phyloP scores from a whole-genome alignment of 352 stramenopile genomes.

The Phytophthora quininea region DNA sequence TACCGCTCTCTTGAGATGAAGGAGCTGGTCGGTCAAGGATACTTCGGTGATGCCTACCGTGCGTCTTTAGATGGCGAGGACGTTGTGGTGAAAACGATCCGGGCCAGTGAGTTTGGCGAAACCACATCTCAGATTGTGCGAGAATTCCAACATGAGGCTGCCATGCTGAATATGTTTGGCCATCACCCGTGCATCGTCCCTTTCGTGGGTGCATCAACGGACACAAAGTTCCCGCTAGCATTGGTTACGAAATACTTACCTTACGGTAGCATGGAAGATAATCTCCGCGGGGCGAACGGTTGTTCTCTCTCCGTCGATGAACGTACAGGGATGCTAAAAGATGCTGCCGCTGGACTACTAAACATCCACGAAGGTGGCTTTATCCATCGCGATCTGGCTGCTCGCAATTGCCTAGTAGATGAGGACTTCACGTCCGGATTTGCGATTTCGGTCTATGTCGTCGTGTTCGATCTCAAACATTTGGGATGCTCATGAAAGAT shows the following conservation, averaged over 20 bases:
- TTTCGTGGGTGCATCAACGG: constrained; percentile 81
- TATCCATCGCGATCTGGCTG: constrained; percentile 82
- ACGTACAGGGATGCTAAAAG: constrained; percentile 71
- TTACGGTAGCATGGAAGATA: constrained; percentile 76
- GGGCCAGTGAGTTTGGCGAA: constrained; percentile 75
- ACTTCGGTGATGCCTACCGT: constrained; percentile 83
- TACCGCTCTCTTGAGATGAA: constrained; percentile 72
- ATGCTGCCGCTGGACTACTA: constrained; percentile 73
- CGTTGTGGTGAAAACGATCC: constrained; percentile 86
- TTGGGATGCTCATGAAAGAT: constrained; percentile 66
- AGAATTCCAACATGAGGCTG: constrained; percentile 86
- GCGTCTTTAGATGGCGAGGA: constrained; percentile 66
- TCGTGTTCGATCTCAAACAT: constrained; percentile 55
- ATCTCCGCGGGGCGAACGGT: constrained; percentile 47
- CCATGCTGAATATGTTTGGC: constrained; percentile 82
- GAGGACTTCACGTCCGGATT: constrained; percentile 66
- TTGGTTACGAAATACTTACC: constrained; percentile 81
- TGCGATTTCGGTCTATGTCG: constrained; percentile 84
- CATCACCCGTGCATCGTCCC: constrained; percentile 83
- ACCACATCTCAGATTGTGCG: constrained; percentile 75
- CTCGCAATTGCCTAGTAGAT: constrained; percentile 81
- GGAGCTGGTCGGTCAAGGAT: constrained; percentile 73
- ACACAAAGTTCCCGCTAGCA: constrained; percentile 65
- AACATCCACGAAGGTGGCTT: constrained; percentile 89
- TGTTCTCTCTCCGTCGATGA: constrained; percentile 37